Base-by-base conservation (phyloP, 805 yeast species). In the Hanseniaspora lachancei region DNA sequence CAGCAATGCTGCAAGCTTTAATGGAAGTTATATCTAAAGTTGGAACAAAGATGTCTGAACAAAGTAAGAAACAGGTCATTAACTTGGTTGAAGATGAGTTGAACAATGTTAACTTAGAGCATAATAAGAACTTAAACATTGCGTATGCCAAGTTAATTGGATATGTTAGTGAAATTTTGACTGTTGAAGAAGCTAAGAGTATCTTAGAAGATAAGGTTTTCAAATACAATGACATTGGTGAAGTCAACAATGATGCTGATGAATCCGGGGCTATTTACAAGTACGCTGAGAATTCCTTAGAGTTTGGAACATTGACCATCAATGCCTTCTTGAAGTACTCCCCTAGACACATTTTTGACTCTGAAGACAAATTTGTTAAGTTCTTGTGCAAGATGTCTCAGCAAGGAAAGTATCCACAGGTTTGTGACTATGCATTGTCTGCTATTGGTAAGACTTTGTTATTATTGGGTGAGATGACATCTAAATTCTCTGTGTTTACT, bases 1-100 rank as follows among this genome's bases (percentile, higher is more conserved):
- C 86, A 12, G 86, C 97, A 0, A 86, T 89, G 84, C 74, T 89
- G 62, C 80, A 80, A 62, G 97, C 95, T 0, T 72, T 91, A 62
- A 72, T 84, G 53, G 95, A 86, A 65, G 93, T 91, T 55, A 86
- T 88, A 34, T 70, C 76, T 39, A 82, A 80, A 62, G 89, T 91
- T 16, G 97, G 97, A 46, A 68, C 72, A 42, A 83, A 84, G 64
- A 75, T 91, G 76, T 81, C 80, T 62, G 93, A 85, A 61, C 70
- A 78, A 2, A 84, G 95, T 6, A 84, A 86, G 66, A 70, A 72
- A 16, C 73, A 80, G 42, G 80, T 89, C 46, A 74, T 88, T 72
- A 73, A 80, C 10, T 74, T 89, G 55, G 84, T 89, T 49, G 93
- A 86, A 66, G 81, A 80, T 50, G 88, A 85, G 60, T 78, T 84